Evolutionary conservation across 2,329 filamentous ascomycete genomes (phyloP), one percentile per base, ranked within the genome.

Genomic region (Aspergillus costaricaensis): DNA sequence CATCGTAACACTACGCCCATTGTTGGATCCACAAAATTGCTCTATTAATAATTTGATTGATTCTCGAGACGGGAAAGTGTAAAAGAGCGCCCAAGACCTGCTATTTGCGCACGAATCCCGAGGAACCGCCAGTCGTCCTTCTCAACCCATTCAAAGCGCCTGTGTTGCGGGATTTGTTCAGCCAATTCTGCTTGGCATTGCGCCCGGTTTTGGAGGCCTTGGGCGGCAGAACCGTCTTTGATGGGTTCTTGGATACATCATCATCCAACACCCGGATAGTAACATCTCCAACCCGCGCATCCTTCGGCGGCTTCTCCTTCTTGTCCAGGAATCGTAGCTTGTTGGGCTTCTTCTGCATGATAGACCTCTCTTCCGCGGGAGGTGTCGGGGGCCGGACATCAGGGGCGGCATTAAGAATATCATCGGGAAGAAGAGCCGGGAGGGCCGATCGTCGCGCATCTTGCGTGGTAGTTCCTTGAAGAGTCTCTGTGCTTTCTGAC

Each of bases 341-440:
- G 51, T 76, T 81, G 9, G 80, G 64, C 55, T 72, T 74, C 39
- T 70, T 70, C 5, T 64, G 70, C 12, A 61, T 48, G 6, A 62
- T 55, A 9, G 62, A 62, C 5, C 61, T 57, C 36, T 70, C 70
- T 54, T 79, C 74, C 3, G 71, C 71, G 1, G 80, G 79, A 4
- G 79, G 80, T 1, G 79, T 82, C 2, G 79, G 79, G 5, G 80
- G 77, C 23, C 80, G 75, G 9, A 70, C 68, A 30, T 76, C 73
- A 21, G 80, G 80, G 25, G 79, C 77, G 14, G 78, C 76, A 54
- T 80, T 80, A 52, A 85, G 70, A 44, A 85, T 79, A 23, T 82
- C 80, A 55, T 80, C 78, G 5, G 83, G 83, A 36, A 85, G 79
- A 21, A 84, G 75, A 41, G 76, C 77, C 5, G 82, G 82, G 12